phyloP scores from a whole-genome alignment of 441 rosid species.

The Pelargonium fulgidum region DNA sequence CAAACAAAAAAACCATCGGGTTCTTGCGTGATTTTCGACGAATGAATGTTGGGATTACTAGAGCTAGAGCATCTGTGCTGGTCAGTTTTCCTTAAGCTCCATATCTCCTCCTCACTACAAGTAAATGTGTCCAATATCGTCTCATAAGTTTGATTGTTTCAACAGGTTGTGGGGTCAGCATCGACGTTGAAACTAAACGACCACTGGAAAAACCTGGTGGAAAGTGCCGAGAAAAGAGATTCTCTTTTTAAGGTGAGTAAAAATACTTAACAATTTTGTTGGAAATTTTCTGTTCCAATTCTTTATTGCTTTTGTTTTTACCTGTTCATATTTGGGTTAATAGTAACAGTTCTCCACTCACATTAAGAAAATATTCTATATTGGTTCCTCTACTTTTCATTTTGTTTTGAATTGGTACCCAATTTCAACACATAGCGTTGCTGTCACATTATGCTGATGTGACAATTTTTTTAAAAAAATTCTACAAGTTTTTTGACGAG shows the following conservation, averaged over 20 bases:
- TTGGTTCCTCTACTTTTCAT: no score
- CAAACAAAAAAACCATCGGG: slow-evolving; percentile 62
- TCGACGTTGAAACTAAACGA: slow-evolving; percentile 45
- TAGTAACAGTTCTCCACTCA: no score
- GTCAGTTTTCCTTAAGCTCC: slow-evolving; percentile 28
- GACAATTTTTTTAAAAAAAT: no score
- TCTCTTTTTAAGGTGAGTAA: slow-evolving; percentile 51
- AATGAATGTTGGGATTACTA: slow-evolving; percentile 92
- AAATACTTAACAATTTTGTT: not conserved
- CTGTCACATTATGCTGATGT: no score
- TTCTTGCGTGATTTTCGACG: slow-evolving; percentile 74
- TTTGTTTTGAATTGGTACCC: no score
- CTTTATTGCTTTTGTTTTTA: not conserved
- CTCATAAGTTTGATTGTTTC: slow-evolving; percentile 10
- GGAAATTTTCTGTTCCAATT: not conserved
- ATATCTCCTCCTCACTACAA: not conserved
- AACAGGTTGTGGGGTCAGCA: slow-evolving; percentile 88
- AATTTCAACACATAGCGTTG: no score
- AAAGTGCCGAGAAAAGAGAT: slow-evolving; percentile 62
- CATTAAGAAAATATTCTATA: no score
- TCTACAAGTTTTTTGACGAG: no score
- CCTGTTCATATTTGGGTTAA: not conserved
- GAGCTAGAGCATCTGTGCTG: slow-evolving; percentile 87
- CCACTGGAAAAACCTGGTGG: slow-evolving; percentile 70
- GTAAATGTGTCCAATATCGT: not conserved